A percentile compares a stretch with the other conserved stretches of the same genome.
phyloP scores from a whole-genome alignment of 257 asterid species.

The Mitragyna speciosa region DNA sequence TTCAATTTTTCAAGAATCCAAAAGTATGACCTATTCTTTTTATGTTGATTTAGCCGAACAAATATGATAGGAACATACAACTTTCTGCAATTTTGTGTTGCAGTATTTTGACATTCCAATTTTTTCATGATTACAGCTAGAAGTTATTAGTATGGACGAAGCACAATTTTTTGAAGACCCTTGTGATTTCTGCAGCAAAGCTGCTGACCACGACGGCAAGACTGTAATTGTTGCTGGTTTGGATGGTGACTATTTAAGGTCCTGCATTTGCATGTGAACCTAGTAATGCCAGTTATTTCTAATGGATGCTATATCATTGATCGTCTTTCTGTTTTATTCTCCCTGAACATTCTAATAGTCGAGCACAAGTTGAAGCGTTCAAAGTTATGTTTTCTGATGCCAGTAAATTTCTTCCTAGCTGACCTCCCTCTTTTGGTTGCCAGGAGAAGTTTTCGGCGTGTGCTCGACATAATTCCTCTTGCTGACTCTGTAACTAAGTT shows the following conservation, averaged over 20 bases:
- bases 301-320: neutral
- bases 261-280: constrained; percentile 5
- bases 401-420: neutral
- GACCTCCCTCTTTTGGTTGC: constrained; percentile 12
- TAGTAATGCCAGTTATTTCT: neutral
- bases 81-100: neutral
- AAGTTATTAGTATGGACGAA: constrained; percentile 94
- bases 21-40: too few relatives aligned
- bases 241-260: constrained; percentile 98
- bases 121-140: constrained; percentile 36
- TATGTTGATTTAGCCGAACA: neutral
- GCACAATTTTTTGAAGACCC: constrained; percentile 94
- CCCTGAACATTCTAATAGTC: neutral
- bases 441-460: constrained; percentile 89
- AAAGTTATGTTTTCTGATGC: neutral
- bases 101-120: neutral
- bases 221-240: constrained; percentile 83
- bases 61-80: neutral
- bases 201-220: constrained; percentile 92
- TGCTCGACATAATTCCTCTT: constrained; percentile 77
- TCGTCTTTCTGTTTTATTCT: neutral
- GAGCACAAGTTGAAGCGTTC: neutral
- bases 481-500: constrained; percentile 86
- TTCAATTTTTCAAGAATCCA: neutral
- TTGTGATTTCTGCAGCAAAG: constrained; percentile 77